Percentiles rank a stretch among this genome's conserved stretches.
phyloP scores from a whole-genome alignment of 1,284 basidiomycete genomes.

The Ustilago crameri region DNA sequence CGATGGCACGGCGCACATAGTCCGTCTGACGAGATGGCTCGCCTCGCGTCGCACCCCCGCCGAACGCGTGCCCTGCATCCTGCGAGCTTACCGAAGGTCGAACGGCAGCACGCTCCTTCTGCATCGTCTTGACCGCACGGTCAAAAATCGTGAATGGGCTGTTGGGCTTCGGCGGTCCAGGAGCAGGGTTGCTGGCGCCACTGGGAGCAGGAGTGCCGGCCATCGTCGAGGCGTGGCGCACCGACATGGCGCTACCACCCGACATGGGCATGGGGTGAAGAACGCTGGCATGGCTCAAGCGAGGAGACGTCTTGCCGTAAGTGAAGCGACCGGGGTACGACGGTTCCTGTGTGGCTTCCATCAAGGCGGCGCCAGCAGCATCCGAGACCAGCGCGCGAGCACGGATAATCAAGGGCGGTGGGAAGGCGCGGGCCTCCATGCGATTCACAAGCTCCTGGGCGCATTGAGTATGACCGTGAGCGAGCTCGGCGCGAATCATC shows the following conservation, averaged over 20 bases:
- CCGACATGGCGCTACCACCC: conserved; percentile 8
- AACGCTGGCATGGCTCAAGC: neutral
- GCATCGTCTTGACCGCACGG: conserved; percentile 80
- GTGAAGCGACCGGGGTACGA: conserved; percentile 10
- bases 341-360: neutral
- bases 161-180: conserved; percentile 60
- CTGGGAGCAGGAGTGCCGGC: conserved; percentile 22
- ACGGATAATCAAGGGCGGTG: conserved; percentile 65
- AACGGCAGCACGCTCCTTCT: conserved; percentile 80
- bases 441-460: conserved; percentile 80
- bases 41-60: conserved; percentile 48
- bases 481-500: conserved; percentile 93
- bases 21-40: conserved; percentile 81
- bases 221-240: conserved; percentile 49
- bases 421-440: conserved; percentile 76
- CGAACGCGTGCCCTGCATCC: conserved; percentile 17
- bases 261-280: conserved; percentile 1
- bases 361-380: neutral
- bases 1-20: conserved; percentile 90
- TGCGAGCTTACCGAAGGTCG: conserved; percentile 72
- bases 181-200: conserved; percentile 35
- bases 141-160: conserved; percentile 77
- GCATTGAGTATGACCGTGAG: conserved; percentile 77
- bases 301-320: conserved; percentile 33
- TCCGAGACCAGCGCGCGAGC: conserved; percentile 53